A percentile compares a stretch with the other conserved stretches of the same genome.
Conservation (phyloP, 495 filamentous ascomycete genomes). For the Xylaria bambusicola region DNA sequence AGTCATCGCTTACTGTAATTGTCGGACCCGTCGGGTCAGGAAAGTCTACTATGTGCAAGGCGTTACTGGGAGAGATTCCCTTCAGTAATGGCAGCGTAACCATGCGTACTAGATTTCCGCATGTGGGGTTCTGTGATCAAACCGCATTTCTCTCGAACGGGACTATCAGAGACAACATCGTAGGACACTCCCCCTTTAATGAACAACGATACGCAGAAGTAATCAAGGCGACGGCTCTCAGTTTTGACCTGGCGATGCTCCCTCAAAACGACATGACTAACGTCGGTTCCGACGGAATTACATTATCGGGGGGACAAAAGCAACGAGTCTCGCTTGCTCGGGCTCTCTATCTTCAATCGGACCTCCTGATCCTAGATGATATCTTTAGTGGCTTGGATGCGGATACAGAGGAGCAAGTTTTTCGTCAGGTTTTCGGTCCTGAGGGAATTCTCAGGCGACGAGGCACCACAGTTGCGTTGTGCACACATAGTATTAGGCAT, state of each 20-base stretch:
- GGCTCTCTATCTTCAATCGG: slow-evolving; percentile 58
- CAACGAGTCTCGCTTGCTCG: slow-evolving; percentile 64
- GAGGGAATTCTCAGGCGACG: slow-evolving; percentile 54
- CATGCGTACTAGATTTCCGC: slow-evolving; percentile 6
- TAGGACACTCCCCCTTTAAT: slow-evolving; percentile 53
- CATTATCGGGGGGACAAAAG: slow-evolving; percentile 67
- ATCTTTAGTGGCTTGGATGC: slow-evolving; percentile 32
- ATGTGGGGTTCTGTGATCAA: slow-evolving; percentile 32
- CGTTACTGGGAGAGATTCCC: slow-evolving; percentile 53
- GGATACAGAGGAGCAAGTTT: slow-evolving; percentile 53
- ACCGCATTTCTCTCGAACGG: slow-evolving; percentile 58
- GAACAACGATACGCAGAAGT: slow-evolving; percentile 62
- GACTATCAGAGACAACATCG: slow-evolving; percentile 60
- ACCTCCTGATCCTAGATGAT: slow-evolving; percentile 35
- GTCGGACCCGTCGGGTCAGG: slow-evolving; percentile 53
- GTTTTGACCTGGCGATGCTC: slow-evolving; percentile 50
- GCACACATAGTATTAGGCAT: slow-evolving; percentile 41
- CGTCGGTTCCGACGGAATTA: slow-evolving; percentile 65
- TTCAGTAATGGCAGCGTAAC: slow-evolving; percentile 26
- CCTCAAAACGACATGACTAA: slow-evolving; percentile 61
- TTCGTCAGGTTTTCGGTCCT: slow-evolving; percentile 56
- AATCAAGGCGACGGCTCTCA: slow-evolving; percentile 64
- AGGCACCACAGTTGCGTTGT: slow-evolving; percentile 54
- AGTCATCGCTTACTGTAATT: slow-evolving; percentile 40
- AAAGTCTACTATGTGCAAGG: slow-evolving; percentile 53